Conservation (phyloP, 306 rosid species). For the Senna siamea region DNA sequence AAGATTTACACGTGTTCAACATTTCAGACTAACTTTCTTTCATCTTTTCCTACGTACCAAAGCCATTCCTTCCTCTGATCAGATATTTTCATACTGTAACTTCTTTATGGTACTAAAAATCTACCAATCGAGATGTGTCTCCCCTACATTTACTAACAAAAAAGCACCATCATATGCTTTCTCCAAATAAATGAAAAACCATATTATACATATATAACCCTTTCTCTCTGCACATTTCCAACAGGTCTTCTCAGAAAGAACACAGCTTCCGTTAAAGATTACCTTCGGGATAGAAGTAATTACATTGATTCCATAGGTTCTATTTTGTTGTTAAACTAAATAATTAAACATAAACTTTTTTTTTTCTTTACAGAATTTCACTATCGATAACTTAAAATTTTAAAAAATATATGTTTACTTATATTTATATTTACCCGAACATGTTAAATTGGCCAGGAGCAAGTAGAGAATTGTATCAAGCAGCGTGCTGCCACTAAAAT, state of each 20-base stretch:
- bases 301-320: background rate
- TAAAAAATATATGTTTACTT: background rate
- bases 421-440: background rate
- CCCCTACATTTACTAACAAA: background rate
- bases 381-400: background rate
- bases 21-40: conserved; percentile 20
- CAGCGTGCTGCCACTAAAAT: background rate
- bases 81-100: conserved; percentile 7
- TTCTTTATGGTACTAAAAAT: conserved; percentile 14
- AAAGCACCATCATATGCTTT: conserved; percentile 20
- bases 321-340: conserved; percentile 18
- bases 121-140: conserved; percentile 13
- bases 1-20: background rate
- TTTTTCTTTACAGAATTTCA: background rate
- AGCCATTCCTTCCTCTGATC: background rate
- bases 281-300: background rate
- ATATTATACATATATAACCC: conserved; percentile 19
- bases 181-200: conserved; percentile 9
- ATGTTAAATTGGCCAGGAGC: conserved; percentile 1
- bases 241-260: conserved; percentile 21
- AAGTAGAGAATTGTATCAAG: conserved; percentile 18
- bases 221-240: conserved; percentile 1
- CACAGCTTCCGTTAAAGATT: conserved; percentile 11
- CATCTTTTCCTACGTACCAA: conserved; percentile 17
- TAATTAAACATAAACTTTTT: conserved; percentile 7